Conservation (phyloP, 495 filamentous ascomycete genomes). For the Penicillium coprophilum region DNA sequence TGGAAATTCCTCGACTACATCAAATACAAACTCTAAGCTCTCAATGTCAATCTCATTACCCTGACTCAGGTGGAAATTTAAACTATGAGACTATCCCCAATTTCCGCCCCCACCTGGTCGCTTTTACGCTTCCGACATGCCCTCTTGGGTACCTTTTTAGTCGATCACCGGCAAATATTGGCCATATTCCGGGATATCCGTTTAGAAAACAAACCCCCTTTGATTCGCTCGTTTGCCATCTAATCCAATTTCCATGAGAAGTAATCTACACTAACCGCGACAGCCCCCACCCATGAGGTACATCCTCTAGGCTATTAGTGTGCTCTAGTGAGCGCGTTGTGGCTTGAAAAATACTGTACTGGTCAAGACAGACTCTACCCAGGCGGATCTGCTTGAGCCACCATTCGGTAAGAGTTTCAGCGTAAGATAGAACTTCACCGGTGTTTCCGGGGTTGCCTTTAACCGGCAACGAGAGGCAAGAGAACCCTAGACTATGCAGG, state of each 20-base stretch:
- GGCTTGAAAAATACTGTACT: slow-evolving; percentile 3
- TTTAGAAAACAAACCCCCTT: not conserved
- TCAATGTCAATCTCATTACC: too few species aligned
- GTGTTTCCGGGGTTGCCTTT: not conserved
- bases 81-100: not conserved
- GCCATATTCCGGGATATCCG: not conserved
- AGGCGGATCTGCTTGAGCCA: slow-evolving; percentile 2
- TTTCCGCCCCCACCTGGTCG: slow-evolving; percentile 1
- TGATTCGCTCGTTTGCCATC: not conserved
- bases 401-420: not conserved
- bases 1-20: not conserved
- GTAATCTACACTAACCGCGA: not conserved
- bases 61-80: not conserved
- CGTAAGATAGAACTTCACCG: not conserved
- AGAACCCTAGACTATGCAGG: not conserved
- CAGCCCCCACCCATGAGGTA: not conserved
- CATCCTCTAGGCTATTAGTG: not conserved
- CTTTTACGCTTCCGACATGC: not conserved
- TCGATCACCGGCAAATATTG: not conserved
- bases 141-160: not conserved
- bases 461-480: slow-evolving; percentile 1
- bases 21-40: not conserved
- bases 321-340: not conserved
- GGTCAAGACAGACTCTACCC: not conserved
- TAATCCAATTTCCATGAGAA: not conserved